Evolutionary conservation across 106 monocot genomes (phyloP).

Genomic region (Allium sativum): DNA sequence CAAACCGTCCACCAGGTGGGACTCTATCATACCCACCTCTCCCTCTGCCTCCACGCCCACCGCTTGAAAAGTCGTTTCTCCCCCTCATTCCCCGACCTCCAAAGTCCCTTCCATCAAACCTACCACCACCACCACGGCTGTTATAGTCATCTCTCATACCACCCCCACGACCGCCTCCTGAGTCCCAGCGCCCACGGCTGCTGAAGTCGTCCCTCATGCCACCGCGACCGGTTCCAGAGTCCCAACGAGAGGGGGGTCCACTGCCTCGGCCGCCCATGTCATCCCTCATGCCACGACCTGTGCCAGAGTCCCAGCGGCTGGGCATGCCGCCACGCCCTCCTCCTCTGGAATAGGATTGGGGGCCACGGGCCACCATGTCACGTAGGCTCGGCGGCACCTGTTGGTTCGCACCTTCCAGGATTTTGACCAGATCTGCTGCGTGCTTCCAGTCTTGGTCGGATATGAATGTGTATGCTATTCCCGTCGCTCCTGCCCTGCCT

Average conservation of each 20-base stretch:
- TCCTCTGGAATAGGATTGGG: constrained; percentile 20
- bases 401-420: constrained; percentile 53
- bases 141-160: constrained; percentile 12
- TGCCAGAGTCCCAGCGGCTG: constrained; percentile 45
- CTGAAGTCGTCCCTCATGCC: constrained; percentile 15
- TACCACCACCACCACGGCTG: constrained; percentile 8
- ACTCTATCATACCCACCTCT: constrained; percentile 8
- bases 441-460: constrained; percentile 60
- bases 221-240: constrained; percentile 15
- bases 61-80: constrained; percentile 22
- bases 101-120: constrained; percentile 20
- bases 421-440: constrained; percentile 43
- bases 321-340: constrained; percentile 16
- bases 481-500: constrained; percentile 53
- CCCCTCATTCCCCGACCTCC: constrained; percentile 1
- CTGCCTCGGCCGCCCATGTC: constrained; percentile 12
- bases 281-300: constrained; percentile 17
- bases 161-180: constrained; percentile 9
- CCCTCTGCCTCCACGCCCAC: constrained; percentile 17
- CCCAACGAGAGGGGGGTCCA: constrained; percentile 5
- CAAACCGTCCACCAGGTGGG: constrained; percentile 22
- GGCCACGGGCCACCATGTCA: constrained; percentile 53
- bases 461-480: constrained; percentile 45
- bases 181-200: constrained; percentile 9
- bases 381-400: constrained; percentile 39